phyloP scores from a whole-genome alignment of 2,329 filamentous ascomycete species.

The Penicillium carneum region DNA sequence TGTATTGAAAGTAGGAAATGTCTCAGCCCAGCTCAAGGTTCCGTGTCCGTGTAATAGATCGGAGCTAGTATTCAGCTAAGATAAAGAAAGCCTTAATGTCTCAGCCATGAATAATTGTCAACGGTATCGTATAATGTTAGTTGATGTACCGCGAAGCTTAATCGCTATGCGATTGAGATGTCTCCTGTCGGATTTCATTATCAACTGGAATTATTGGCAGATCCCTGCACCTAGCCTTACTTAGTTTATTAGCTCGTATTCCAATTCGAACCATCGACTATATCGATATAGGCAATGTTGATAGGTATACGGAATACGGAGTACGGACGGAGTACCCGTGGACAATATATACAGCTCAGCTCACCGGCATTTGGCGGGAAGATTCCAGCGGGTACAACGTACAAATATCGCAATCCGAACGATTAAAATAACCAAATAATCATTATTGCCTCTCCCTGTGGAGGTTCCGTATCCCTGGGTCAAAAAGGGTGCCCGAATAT shows the following conservation, averaged over 20 bases:
- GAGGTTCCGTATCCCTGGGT: not conserved
- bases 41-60: not conserved
- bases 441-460: not conserved
- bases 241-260: not conserved
- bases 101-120: not conserved
- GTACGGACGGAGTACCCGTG: too few relatives aligned
- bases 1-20: not conserved
- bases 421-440: not conserved
- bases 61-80: not conserved
- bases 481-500: not conserved
- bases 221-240: not conserved
- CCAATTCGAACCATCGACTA: not conserved
- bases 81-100: not conserved
- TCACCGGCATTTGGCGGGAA: not conserved
- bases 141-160: not conserved
- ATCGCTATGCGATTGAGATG: not conserved
- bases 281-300: not conserved
- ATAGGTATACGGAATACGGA: not conserved
- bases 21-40: too few relatives aligned
- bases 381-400: not conserved
- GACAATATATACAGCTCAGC: too few relatives aligned
- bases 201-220: not conserved
- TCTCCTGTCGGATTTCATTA: not conserved
- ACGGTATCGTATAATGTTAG: not conserved
- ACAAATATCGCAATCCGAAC: not conserved